Base-by-base conservation (phyloP, 176 grass and related monocot genomes). In the Raddia guianensis region DNA sequence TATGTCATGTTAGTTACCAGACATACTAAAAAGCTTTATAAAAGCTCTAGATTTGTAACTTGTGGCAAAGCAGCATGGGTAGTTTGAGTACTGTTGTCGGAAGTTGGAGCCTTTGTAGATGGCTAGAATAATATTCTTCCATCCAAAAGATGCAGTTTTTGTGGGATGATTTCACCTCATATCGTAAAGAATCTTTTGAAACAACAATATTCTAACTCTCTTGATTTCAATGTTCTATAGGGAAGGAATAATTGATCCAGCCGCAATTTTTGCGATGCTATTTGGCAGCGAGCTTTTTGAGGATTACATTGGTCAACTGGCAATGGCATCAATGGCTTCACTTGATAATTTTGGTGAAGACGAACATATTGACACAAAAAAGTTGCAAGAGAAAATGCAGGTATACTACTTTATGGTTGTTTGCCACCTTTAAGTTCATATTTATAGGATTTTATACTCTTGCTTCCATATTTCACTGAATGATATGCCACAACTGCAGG, bases 261-360 rank as follows among this genome's bases (percentile, higher is more conserved):
- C 90, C 83, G 92, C 92, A 80, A 99, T 99, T 76, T 99, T 99
- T 70, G 96, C 92, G 34, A 99, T 99, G 76, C 84, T 99, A 76
- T 99, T 99, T 53, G 96, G 96, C 67, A 99, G 96, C 80, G 96
- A 99, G 69, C 76, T 93, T 58, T 99, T 99, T 87, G 90, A 99
- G 76, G 92, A 95, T 73, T 99, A 99, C 77, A 95, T 99, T 89
- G 96, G 96, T 68, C 90, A 99, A 83, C 77, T 99, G 74, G 96
- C 96, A 63, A 99, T 99, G 88, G 90, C 88, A 65, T 93, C 96
- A 66, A 95, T 99, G 88, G 90, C 90, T 86, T 99, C 92, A 80
- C 90, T 88, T 87, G 96, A 99, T 91, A 89, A 84, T 81, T 83
- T 86, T 76, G 83, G 78, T 52, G 96, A 99, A 74, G 96, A 89